These are phyloP conservation scores for Cryptococcus sp. DNA, from an alignment of 1,284 basidiomycete genomes.

Conservation along the genomic window DNA sequence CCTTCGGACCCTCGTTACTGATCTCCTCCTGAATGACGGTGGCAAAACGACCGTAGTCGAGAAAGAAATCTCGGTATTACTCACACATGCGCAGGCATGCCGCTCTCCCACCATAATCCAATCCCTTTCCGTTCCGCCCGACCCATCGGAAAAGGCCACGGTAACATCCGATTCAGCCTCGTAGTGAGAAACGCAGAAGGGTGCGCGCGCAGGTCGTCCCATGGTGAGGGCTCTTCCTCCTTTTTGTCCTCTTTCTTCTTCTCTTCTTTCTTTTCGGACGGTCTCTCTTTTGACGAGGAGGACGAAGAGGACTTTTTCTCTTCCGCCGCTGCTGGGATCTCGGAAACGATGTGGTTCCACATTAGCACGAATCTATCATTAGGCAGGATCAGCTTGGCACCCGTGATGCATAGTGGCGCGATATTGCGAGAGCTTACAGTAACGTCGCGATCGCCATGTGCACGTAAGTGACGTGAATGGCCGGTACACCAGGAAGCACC, in stretches of 20 bases:
- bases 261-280: slow-evolving; percentile 10
- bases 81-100: slow-evolving; percentile 41
- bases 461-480: slow-evolving; percentile 41
- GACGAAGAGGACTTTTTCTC: slow-evolving; percentile 28
- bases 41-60: neutral
- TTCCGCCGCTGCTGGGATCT: slow-evolving; percentile 10
- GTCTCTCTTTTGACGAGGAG: slow-evolving; percentile 19
- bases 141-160: slow-evolving; percentile 46
- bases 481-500: slow-evolving; percentile 35
- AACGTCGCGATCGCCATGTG: slow-evolving; percentile 38
- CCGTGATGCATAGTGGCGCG: neutral
- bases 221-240: slow-evolving; percentile 30
- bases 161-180: slow-evolving; percentile 30
- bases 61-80: slow-evolving; percentile 2
- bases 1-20: neutral
- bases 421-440: slow-evolving; percentile 21
- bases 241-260: slow-evolving; percentile 25
- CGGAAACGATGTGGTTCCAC: slow-evolving; percentile 38
- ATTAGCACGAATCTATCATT: slow-evolving; percentile 35
- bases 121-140: slow-evolving; percentile 20
- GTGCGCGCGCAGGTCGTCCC: slow-evolving; percentile 41
- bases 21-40: neutral
- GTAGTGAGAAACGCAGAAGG: slow-evolving; percentile 44
- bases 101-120: slow-evolving; percentile 48
- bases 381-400: slow-evolving; percentile 2